phyloP scores from a whole-genome alignment of 768 basidiomycete genomes.

The Termitomyces bulborhizus region DNA sequence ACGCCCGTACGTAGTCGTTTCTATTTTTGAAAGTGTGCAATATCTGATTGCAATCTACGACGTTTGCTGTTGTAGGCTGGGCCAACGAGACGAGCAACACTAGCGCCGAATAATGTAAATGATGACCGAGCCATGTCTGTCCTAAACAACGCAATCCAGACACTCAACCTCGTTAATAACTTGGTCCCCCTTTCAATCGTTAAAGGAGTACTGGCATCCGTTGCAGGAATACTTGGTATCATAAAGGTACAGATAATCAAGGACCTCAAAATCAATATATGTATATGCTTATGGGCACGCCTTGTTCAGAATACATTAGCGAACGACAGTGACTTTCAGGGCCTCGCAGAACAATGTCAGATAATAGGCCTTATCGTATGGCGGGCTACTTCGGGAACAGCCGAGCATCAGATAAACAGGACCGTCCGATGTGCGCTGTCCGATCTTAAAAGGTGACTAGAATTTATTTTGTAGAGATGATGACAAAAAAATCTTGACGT shows the following conservation, averaged over 20 bases:
- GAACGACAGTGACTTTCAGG: conserved; percentile 4
- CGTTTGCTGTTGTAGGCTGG: neutral
- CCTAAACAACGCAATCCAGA: conserved; percentile 4
- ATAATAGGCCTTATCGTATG: conserved; percentile 8
- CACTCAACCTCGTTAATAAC: neutral
- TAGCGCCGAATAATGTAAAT: neutral
- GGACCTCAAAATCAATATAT: neutral
- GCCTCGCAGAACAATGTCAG: conserved; percentile 8
- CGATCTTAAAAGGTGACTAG: neutral
- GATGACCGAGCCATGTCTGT: conserved; percentile 2
- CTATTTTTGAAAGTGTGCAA: neutral
- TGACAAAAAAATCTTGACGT: neutral
- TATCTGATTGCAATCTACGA: too few relatives aligned
- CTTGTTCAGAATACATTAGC: neutral
- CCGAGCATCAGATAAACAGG: neutral
- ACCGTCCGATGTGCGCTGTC: neutral
- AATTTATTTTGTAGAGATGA: neutral
- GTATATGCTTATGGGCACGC: neutral
- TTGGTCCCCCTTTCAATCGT: neutral
- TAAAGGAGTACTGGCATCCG: conserved; percentile 3
- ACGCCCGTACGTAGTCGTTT: neutral
- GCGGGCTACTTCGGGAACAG: conserved; percentile 4
- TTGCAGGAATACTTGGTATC: conserved; percentile 4
- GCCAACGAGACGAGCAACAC: neutral
- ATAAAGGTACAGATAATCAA: conserved; percentile 1